Percentiles rank a stretch among this genome's conserved stretches.
Conservation (phyloP, 2,329 filamentous ascomycete species). For the Phialophora chinensis region DNA sequence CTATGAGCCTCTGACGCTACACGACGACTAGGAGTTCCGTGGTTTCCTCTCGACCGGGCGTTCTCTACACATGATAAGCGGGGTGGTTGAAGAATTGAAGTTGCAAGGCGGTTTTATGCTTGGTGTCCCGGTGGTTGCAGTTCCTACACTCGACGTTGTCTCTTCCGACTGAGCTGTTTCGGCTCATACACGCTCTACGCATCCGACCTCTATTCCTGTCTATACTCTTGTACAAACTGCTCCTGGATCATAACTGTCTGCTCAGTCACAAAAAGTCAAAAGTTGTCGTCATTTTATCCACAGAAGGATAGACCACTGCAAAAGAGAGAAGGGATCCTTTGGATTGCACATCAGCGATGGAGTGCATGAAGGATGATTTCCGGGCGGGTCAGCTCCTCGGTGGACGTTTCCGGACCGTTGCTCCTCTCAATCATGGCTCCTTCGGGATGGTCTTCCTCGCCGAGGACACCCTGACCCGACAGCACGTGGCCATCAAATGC, state of each 20-base stretch:
- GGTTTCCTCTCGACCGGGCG: conserved; percentile 25
- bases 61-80: conserved; percentile 34
- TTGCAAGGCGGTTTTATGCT: conserved; percentile 36
- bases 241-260: conserved; percentile 20
- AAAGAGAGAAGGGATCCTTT: background rate
- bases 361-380: conserved; percentile 86
- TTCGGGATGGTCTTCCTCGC: conserved; percentile 99
- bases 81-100: conserved; percentile 33
- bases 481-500: conserved; percentile 94
- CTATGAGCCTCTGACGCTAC: conserved; percentile 40
- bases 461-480: conserved; percentile 74
- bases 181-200: conserved; percentile 24
- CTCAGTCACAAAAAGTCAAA: conserved; percentile 5
- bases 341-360: conserved; percentile 59
- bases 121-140: conserved; percentile 33
- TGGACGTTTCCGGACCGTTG: conserved; percentile 88
- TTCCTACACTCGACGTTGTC: conserved; percentile 32
- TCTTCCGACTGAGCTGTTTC: conserved; percentile 27
- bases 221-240: conserved; percentile 38
- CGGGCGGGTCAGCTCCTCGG: conserved; percentile 78
- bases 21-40: conserved; percentile 40
- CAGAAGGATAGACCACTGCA: conserved; percentile 17
- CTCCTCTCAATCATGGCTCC: conserved; percentile 96
- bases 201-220: conserved; percentile 31
- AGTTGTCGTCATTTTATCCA: background rate